These are phyloP conservation scores for Rhynchosporium graminicola DNA, from an alignment of 2,329 filamentous ascomycete genomes.

Conservation along the genomic window DNA sequence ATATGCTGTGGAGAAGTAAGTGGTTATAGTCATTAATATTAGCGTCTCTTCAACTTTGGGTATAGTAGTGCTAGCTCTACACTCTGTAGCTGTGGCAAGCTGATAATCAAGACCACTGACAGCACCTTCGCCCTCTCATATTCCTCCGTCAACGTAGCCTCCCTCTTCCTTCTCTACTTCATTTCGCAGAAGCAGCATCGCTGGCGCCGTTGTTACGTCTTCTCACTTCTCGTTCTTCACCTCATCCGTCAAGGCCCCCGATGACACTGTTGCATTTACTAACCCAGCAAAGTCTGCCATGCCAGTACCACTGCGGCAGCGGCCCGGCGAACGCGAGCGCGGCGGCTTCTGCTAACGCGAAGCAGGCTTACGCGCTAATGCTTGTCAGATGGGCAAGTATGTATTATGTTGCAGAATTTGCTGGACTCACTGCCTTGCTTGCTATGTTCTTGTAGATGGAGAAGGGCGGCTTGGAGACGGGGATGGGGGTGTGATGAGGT, in stretches of 20 bases:
- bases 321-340: neutral
- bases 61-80: constrained; percentile 5
- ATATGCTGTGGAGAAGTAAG: too few relatives aligned
- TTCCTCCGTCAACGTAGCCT: neutral
- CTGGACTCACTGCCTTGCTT: constrained; percentile 17
- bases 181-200: neutral
- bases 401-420: constrained; percentile 24
- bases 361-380: constrained; percentile 20
- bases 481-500: neutral
- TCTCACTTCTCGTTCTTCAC: neutral
- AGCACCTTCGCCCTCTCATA: neutral
- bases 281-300: constrained; percentile 18
- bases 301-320: constrained; percentile 13
- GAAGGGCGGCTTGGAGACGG: neutral
- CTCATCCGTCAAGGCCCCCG: constrained; percentile 9
- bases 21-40: too few relatives aligned
- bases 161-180: neutral
- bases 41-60: too few relatives aligned
- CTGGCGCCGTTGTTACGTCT: neutral
- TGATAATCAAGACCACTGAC: constrained; percentile 6
- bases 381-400: constrained; percentile 21
- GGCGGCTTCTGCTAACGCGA: constrained; percentile 19
- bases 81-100: neutral
- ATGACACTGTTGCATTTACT: neutral
- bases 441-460: constrained; percentile 21